Evolutionary conservation across 2,329 filamentous ascomycete species (phyloP).

Genomic region (Coleophoma cylindrospora): DNA sequence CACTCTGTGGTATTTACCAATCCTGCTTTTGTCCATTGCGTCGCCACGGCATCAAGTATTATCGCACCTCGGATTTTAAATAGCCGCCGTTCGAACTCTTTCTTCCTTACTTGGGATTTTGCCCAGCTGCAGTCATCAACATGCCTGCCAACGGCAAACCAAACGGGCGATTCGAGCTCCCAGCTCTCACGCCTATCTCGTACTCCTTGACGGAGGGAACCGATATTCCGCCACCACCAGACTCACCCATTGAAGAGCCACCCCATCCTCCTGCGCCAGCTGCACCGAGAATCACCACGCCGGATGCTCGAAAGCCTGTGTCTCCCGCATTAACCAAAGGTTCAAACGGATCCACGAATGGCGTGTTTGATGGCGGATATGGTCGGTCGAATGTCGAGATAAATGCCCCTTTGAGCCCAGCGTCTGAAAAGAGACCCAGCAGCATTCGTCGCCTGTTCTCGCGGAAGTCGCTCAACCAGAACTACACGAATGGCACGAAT

Average conservation of each 20-base stretch:
- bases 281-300: background rate
- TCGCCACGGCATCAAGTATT: too few species aligned
- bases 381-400: slow-evolving; percentile 11
- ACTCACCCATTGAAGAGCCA: slow-evolving; percentile 24
- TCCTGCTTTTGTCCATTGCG: too few species aligned
- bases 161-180: slow-evolving; percentile 26
- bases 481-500: slow-evolving; percentile 22
- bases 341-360: slow-evolving; percentile 8
- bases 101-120: background rate
- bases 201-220: slow-evolving; percentile 28
- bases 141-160: slow-evolving; percentile 22
- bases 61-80: background rate
- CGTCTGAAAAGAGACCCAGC: slow-evolving; percentile 23
- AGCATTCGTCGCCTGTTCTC: slow-evolving; percentile 31
- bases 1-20: too few species aligned
- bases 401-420: slow-evolving; percentile 18
- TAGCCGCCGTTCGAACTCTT: background rate
- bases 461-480: slow-evolving; percentile 27
- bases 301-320: background rate
- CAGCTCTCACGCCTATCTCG: slow-evolving; percentile 23
- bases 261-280: slow-evolving; percentile 11
- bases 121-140: slow-evolving; percentile 4
- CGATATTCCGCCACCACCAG: slow-evolving; percentile 27
- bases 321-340: slow-evolving; percentile 3
- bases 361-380: slow-evolving; percentile 9